These are phyloP conservation scores for Sclerotinia minor DNA, from an alignment of 2,329 filamentous ascomycete genomes.

Conservation along the genomic window DNA sequence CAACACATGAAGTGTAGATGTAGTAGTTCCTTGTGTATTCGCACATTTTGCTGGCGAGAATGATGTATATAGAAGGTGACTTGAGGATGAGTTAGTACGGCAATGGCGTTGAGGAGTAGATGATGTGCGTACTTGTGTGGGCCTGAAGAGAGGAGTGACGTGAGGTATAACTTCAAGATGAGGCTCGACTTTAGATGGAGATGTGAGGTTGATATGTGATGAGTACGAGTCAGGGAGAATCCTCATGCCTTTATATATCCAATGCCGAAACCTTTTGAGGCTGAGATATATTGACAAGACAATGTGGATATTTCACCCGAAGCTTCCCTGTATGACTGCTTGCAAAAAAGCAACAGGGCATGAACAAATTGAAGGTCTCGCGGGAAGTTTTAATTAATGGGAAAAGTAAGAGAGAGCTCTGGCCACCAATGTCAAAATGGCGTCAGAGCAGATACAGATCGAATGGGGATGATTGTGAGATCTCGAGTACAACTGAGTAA, in stretches of 20 bases:
- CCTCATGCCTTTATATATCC: conserved; percentile 25
- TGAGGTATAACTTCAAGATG: conserved; percentile 8
- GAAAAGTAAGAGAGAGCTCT: conserved; percentile 32
- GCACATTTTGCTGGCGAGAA: conserved; percentile 47
- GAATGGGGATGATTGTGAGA: conserved; percentile 3
- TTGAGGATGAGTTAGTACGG: conserved; percentile 1
- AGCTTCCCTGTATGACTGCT: conserved; percentile 21
- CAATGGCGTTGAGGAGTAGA: neutral
- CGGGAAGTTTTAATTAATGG: conserved; percentile 33
- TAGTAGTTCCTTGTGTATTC: conserved; percentile 74
- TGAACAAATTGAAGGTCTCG: conserved; percentile 1
- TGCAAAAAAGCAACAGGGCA: conserved; percentile 30
- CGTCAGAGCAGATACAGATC: conserved; percentile 21
- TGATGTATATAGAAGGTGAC: neutral
- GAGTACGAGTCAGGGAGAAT: neutral
- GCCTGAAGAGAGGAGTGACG: neutral
- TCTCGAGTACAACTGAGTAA: conserved; percentile 10
- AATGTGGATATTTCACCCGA: conserved; percentile 13
- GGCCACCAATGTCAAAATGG: conserved; percentile 29
- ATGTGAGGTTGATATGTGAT: conserved; percentile 5
- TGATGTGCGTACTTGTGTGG: conserved; percentile 1
- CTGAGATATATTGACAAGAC: conserved; percentile 20
- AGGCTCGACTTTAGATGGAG: neutral
- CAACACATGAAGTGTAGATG: conserved; percentile 69
- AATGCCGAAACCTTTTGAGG: conserved; percentile 10